Base-by-base conservation (phyloP, 2,329 filamentous ascomycete species). In the Trichoderma koningiopsis region DNA sequence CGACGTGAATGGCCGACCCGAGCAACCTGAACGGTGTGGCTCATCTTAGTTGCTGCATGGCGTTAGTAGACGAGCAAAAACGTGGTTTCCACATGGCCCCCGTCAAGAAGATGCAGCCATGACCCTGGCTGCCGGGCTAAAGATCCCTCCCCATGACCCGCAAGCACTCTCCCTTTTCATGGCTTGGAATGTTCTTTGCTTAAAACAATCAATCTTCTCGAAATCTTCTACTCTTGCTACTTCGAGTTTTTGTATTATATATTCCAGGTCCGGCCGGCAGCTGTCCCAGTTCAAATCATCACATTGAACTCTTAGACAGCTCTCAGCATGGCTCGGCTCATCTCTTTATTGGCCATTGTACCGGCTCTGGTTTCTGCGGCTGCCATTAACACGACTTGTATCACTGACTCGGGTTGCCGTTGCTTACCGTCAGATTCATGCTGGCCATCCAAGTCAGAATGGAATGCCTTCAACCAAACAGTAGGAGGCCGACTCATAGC, bases 381-480 rank as follows among this genome's bases (percentile, higher is more conserved):
- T 58, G 31, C 56, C 19, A 11, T 22, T 8, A 24, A 35, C 22
- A 31, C 56, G 11, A 27, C 22, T 55, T 49, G 47, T 13, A n/a
- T 49, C 47, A 24, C n/a, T 13, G 16, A 29, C 11, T 10, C 47
- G 47, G 24, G 47, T 24, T 76, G 5, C 40, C 57, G 53, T 4
- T 83, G 81, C 75, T 80, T 84, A 47, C 86, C 87, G 0, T 83
- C 82, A 22, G 85, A 89, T 67, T n/a, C 71, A 1, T 83, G 81
- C 73, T 90, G 88, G 87, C 88, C 88, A 0, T 76, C 77, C 0
- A 29, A 71, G 0, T 56, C 73, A 2, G 75, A 77, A 3, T 90
- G 88, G 87, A 72, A 77, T 6, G 66, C 73, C 0, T 82, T 90
- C 63, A 88, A 90, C 72, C 66, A 75, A n/a, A 83, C 86, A 0